Base-by-base conservation (phyloP, 352 stramenopile genomes). In the Globisporangium cystogenes region DNA sequence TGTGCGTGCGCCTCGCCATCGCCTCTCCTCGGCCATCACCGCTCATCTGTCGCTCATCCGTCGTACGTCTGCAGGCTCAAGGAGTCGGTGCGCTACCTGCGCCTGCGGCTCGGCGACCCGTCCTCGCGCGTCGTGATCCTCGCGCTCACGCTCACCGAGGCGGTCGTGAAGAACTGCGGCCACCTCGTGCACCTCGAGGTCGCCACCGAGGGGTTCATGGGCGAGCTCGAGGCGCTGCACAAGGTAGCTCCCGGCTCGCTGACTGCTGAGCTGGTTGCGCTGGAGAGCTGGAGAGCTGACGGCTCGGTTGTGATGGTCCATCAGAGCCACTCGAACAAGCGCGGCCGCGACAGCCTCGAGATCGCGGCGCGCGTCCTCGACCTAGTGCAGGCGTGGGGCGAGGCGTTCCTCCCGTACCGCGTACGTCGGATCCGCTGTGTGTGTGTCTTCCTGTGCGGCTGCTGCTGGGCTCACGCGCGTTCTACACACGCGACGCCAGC, bases 131-230 rank as follows among this genome's bases (percentile, higher is more conserved):
- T 88, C 16, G 72, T 92, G 23, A 78, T 88, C 21, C 46, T 86
- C 31, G 69, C 78, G 41, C 60, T 92, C 26, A 82, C 75, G 40
- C 59, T 92, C 18, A 83, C 76, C 0, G 81, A 92, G 57, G 73
- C 76, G 1, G 60, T 92, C 10, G 81, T 90, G 48, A 90, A 90
- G 62, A 90, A 92, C 57, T 90, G 81, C 52, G 78, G 74, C 44
- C 63, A 70, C 36, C 60, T 86, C 26, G 77, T 92, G 43, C 81
- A 88, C 53, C 59, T 72, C 33, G 78, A 89, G 59, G 84, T 92
- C 51, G 67, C 74, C 1, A 67, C 72, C 7, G 78, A 89, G 60
- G 44, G 65, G 7, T 92, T 90, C 57, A 88, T 92, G 76, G 51
- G 42, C 55, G 76, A 86, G 48, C 78, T 92, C 64, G 78, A 92